phyloP scores from a whole-genome alignment of 108 stramenopile genomes.

The Hondaea fermentalgiana region DNA sequence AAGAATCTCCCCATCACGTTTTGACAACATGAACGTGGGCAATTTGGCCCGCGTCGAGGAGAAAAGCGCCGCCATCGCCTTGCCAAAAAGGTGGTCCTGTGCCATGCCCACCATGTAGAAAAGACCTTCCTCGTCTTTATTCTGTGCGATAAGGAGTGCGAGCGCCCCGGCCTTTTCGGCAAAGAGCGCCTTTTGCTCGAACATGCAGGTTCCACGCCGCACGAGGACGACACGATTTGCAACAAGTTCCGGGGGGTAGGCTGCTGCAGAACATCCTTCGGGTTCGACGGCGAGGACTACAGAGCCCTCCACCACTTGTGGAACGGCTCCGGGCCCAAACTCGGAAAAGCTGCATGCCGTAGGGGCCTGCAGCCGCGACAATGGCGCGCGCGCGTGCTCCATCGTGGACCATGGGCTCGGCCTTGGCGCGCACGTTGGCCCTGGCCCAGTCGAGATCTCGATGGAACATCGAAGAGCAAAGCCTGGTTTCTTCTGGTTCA shows the following conservation, averaged over 20 bases:
- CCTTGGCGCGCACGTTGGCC: not conserved
- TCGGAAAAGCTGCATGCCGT: not conserved
- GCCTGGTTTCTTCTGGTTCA: not conserved
- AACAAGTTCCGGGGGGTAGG: not conserved
- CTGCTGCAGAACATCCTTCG: not conserved
- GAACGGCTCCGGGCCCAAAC: not conserved
- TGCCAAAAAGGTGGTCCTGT: not conserved
- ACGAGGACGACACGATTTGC: not conserved
- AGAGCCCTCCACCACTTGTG: not conserved
- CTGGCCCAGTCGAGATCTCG: not conserved
- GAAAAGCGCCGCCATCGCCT: not conserved
- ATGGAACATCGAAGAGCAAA: not conserved
- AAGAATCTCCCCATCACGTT: not conserved
- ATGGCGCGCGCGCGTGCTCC: no score
- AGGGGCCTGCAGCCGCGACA: not conserved
- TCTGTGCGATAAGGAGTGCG: slow-evolving; percentile 16
- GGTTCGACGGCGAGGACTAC: not conserved
- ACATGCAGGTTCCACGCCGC: slow-evolving; percentile 25
- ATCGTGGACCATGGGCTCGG: no score
- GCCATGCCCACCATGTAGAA: slow-evolving; percentile 18
- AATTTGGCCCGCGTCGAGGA: not conserved
- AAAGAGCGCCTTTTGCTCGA: slow-evolving; percentile 24
- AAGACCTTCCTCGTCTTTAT: not conserved
- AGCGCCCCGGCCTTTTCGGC: slow-evolving; percentile 23
- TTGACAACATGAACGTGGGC: not conserved